phyloP scores from a whole-genome alignment of 257 asterid species.

The Przewalskia tangutica region DNA sequence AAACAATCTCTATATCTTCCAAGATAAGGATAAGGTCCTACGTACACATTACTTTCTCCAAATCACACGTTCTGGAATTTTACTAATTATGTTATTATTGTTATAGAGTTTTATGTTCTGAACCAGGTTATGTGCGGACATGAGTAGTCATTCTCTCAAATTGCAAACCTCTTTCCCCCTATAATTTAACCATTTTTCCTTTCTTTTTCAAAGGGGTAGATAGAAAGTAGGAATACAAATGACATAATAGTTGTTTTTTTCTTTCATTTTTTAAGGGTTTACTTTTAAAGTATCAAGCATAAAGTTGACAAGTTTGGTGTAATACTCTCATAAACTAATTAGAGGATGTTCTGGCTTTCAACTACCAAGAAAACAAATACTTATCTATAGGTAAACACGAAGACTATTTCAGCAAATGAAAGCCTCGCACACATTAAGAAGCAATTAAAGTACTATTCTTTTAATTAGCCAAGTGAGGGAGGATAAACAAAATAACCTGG shows the following conservation, averaged over 20 bases:
- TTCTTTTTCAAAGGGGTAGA: not conserved
- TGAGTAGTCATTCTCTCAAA: not conserved
- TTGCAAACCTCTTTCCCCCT: not conserved
- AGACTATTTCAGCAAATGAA: not conserved
- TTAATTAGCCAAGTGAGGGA: not conserved
- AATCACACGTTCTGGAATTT: too few relatives aligned
- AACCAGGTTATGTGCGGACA: too few relatives aligned
- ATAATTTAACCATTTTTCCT: not conserved
- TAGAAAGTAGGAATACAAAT: not conserved
- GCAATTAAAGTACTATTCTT: not conserved
- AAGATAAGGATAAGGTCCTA: too few relatives aligned
- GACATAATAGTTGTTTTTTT: not conserved
- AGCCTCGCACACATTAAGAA: not conserved
- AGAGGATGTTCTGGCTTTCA: slow-evolving; percentile 1
- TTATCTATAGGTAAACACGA: not conserved
- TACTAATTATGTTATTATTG: too few relatives aligned
- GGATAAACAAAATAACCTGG: not conserved
- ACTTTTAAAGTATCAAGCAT: not conserved
- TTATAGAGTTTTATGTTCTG: too few relatives aligned
- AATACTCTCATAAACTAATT: not conserved
- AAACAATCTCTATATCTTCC: too few relatives aligned
- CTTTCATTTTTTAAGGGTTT: not conserved
- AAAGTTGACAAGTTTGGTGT: slow-evolving; percentile 2
- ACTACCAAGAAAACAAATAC: not conserved
- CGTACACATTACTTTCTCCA: too few relatives aligned